phyloP scores from a whole-genome alignment of 2,329 filamentous ascomycete species.

The Pestalotiopsis sp. region DNA sequence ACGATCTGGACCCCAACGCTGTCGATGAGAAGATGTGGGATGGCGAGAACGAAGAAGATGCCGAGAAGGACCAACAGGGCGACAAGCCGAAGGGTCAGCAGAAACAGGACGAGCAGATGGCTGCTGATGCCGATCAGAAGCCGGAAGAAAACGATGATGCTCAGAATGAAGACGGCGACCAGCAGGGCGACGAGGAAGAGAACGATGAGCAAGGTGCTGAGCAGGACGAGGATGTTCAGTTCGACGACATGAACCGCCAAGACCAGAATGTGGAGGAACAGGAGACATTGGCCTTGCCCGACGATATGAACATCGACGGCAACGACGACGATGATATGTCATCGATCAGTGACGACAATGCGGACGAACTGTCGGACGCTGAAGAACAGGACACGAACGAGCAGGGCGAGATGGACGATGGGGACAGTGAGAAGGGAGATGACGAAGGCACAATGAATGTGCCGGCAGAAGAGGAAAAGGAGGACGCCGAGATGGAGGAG shows the following conservation, averaged over 20 bases:
- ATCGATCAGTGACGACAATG: slow-evolving; percentile 56
- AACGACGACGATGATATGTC: slow-evolving; percentile 59
- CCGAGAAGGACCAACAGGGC: slow-evolving; percentile 80
- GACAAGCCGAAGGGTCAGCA: slow-evolving; percentile 73
- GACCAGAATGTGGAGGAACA: slow-evolving; percentile 81
- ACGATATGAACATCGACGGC: slow-evolving; percentile 83
- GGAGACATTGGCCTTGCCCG: slow-evolving; percentile 80
- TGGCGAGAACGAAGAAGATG: slow-evolving; percentile 76
- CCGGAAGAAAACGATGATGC: slow-evolving; percentile 65
- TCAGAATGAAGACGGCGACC: slow-evolving; percentile 39
- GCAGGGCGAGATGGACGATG: slow-evolving; percentile 37
- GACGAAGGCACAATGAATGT: slow-evolving; percentile 51
- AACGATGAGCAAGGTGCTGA: slow-evolving; percentile 66
- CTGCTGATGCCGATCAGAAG: slow-evolving; percentile 48
- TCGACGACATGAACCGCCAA: slow-evolving; percentile 61
- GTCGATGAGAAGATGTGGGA: slow-evolving; percentile 99
- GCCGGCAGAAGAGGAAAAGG: slow-evolving; percentile 50
- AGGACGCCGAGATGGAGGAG: slow-evolving; percentile 57
- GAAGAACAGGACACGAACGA: slow-evolving; percentile 44
- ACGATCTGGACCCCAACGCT: slow-evolving; percentile 85
- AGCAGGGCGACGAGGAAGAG: slow-evolving; percentile 51
- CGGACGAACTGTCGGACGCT: slow-evolving; percentile 61
- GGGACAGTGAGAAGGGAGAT: slow-evolving; percentile 40
- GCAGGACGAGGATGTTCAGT: slow-evolving; percentile 58
- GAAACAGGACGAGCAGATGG: slow-evolving; percentile 64